Conservation (phyloP, 1,284 basidiomycete species). For the Trametes pubescens region DNA sequence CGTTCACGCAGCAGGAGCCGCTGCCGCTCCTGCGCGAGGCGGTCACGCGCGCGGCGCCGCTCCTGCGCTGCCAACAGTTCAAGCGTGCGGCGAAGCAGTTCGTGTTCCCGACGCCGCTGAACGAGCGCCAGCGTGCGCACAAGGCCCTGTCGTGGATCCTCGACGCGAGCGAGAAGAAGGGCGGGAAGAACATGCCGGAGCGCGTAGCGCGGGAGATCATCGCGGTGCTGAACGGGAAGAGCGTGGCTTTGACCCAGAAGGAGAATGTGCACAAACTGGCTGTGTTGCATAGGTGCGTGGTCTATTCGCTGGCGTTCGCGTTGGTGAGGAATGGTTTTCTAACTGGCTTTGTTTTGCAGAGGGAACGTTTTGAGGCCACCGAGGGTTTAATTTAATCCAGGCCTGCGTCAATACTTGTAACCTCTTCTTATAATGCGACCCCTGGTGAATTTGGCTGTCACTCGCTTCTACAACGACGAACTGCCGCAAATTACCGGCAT, state of each 20-base stretch:
- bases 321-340: neutral
- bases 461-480: too few species aligned
- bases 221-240: constrained; percentile 65
- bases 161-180: constrained; percentile 58
- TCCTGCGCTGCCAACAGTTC: constrained; percentile 63
- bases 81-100: constrained; percentile 67
- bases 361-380: constrained; percentile 29
- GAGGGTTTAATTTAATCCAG: constrained; percentile 8
- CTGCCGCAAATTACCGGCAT: neutral
- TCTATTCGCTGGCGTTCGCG: too few species aligned
- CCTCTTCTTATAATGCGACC: neutral
- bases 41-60: constrained; percentile 70
- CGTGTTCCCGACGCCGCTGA: constrained; percentile 73
- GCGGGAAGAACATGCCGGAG: constrained; percentile 65
- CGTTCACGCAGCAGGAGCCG: constrained; percentile 76
- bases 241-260: constrained; percentile 62
- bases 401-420: constrained; percentile 1
- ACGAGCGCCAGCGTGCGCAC: constrained; percentile 79
- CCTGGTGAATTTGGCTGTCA: neutral
- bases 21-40: constrained; percentile 82
- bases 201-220: constrained; percentile 81
- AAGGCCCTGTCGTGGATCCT: constrained; percentile 75
- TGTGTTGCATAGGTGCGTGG: constrained; percentile 81
- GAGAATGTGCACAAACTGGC: constrained; percentile 72
- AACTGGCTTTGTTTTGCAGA: constrained; percentile 12